Base-by-base conservation (phyloP, 768 basidiomycete species). In the Boletus bicolor region DNA sequence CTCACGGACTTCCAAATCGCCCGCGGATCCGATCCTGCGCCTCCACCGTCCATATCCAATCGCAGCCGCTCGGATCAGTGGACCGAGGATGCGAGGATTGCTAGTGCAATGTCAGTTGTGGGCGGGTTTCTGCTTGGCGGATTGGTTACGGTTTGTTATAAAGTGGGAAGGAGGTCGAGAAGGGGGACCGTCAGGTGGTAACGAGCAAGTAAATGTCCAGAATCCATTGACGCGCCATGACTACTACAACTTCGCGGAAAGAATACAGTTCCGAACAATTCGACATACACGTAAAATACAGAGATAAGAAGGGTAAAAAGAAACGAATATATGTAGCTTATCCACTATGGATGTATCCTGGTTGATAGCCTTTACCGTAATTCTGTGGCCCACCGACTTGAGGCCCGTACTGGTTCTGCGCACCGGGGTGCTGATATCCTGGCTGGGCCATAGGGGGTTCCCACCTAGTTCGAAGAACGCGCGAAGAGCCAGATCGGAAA, bases 1-100 rank as follows among this genome's bases (percentile, higher is more conserved):
- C 58, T 78, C 26, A 53, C 50, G 21, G 70, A 74, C 19, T 83
- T 84, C 57, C 71, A 69, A 51, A 50, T 57, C 10, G 64, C 64
- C 34, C 76, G 81, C 15, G 82, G 82, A 36, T 55, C 63, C n/a
- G 79, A 82, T 53, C n/a, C 49, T 24, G 65, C 70, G 7, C 69
- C 68, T 3, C 50, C 63, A n/a, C 68, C 68, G 10, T 61, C 50
- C 17, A 28, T 61, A 32, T 50, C 34, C 41, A 44, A 17, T 2
- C 35, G 46, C 49, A 57, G 44, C 34, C 26, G 36, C 14, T 47
- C 60, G 11, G 52, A 35, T 1, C 60, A 61, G 8, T 64, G 64
- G 62, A 57, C 58, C 8, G 37, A 58, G 10, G 52, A 57, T 41
- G 64, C 61, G 38, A 49, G 10, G 44, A 62, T 62, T 14, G 60